These are phyloP conservation scores for Ploettnerulaceae sp. DNA, from an alignment of 2,329 filamentous ascomycete species.

Conservation along the genomic window DNA sequence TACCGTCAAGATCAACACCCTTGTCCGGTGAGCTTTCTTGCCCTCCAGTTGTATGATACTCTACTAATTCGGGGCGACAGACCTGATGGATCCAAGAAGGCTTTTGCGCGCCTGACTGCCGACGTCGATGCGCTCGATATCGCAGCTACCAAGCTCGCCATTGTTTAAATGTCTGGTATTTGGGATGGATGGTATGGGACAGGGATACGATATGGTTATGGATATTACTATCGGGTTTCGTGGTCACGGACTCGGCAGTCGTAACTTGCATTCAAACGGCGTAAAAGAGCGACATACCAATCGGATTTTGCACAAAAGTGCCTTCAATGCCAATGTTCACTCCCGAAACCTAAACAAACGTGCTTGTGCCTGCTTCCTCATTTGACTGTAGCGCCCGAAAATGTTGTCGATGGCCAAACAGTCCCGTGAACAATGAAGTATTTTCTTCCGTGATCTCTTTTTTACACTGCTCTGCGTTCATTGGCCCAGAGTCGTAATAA, in stretches of 20 bases:
- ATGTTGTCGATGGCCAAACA: too few relatives aligned
- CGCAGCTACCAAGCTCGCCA: conserved; percentile 96
- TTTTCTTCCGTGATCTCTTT: not conserved
- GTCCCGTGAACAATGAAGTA: too few relatives aligned
- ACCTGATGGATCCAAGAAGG: conserved; percentile 98
- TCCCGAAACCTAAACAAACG: not conserved
- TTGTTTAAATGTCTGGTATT: conserved; percentile 68
- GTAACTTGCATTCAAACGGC: conserved; percentile 32
- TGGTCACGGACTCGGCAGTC: conserved; percentile 26
- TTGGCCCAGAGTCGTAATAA: conserved; percentile 4
- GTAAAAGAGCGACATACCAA: conserved; percentile 32
- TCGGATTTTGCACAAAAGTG: conserved; percentile 27
- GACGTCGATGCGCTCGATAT: conserved; percentile 99
- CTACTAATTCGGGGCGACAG: conserved; percentile 40
- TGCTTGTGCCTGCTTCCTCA: not conserved
- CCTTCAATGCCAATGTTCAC: conserved; percentile 16
- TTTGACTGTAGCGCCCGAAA: not conserved
- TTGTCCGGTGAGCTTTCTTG: conserved; percentile 71
- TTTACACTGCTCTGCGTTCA: not conserved
- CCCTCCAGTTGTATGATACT: not conserved
- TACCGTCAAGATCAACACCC: conserved; percentile 97
- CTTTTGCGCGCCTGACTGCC: conserved; percentile 88
- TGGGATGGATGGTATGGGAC: conserved; percentile 37
- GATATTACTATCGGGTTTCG: conserved; percentile 18
- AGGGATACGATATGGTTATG: conserved; percentile 27